phyloP scores from a whole-genome alignment of 75 land plant genomes.

The Adiantum capillusveneris region DNA sequence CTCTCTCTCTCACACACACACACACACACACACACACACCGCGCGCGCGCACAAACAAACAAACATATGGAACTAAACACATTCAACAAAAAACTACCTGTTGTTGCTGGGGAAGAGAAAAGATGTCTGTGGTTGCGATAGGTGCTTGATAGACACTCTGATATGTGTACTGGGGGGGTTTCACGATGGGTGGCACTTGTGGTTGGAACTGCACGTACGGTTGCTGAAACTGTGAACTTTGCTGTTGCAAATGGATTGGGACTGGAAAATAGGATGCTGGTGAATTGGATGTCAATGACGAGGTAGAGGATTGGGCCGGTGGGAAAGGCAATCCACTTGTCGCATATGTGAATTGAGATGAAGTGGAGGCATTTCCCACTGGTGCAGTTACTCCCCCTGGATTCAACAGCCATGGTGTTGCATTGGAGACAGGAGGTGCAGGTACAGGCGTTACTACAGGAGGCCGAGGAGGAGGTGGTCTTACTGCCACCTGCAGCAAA shows the following conservation, averaged over 20 bases:
- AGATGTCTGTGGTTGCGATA: constrained; percentile 35
- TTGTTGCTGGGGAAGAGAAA: constrained; percentile 88
- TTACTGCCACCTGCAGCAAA: too few relatives aligned
- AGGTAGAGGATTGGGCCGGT: constrained; percentile 13
- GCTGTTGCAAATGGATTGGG: constrained; percentile 75
- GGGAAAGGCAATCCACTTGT: constrained; percentile 15
- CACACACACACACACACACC: too few relatives aligned
- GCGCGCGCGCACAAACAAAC: too few relatives aligned
- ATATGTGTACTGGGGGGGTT: constrained; percentile 14
- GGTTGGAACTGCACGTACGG: constrained; percentile 15
- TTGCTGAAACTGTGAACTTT: constrained; percentile 19
- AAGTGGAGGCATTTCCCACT: constrained; percentile 21
- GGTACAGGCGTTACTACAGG: background rate
- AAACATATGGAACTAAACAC: too few relatives aligned
- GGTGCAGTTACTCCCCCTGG: constrained; percentile 2
- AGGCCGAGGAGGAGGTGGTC: too few relatives aligned
- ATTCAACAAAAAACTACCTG: too few relatives aligned
- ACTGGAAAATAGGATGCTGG: constrained; percentile 50
- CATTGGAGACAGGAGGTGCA: background rate
- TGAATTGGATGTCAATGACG: constrained; percentile 15
- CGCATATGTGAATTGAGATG: constrained; percentile 35
- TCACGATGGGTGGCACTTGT: constrained; percentile 19
- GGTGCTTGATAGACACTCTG: constrained; percentile 29
- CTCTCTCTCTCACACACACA: too few relatives aligned
- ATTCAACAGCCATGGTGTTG: constrained; percentile 5